phyloP scores from a whole-genome alignment of 805 yeast species.

The Metschnikowia peoriensis region DNA sequence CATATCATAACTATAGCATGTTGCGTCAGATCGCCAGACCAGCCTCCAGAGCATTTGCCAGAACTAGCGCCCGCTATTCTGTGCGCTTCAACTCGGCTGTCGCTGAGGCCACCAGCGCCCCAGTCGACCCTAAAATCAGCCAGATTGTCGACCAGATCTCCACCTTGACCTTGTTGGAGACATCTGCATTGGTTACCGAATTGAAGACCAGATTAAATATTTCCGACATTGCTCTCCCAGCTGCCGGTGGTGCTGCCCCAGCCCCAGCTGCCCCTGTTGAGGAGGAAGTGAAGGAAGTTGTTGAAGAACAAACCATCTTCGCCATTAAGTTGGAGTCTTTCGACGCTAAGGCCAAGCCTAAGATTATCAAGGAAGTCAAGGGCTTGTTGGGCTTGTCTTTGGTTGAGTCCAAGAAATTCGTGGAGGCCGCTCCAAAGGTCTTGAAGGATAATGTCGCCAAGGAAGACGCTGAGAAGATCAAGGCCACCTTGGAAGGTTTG shows the following conservation, averaged over 20 bases:
- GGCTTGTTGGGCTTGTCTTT: conserved; percentile 84
- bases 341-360: conserved; percentile 94
- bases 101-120: conserved; percentile 36
- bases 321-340: conserved; percentile 88
- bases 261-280: conserved; percentile 65
- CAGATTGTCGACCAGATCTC: conserved; percentile 89
- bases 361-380: conserved; percentile 96
- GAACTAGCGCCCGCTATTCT: conserved; percentile 23
- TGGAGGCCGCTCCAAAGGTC: conserved; percentile 95
- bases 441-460: conserved; percentile 94
- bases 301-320: conserved; percentile 91
- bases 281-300: conserved; percentile 70
- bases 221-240: conserved; percentile 86
- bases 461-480: conserved; percentile 97
- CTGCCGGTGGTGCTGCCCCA: conserved; percentile 55
- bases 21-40: conserved; percentile 42
- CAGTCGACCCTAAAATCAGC: conserved; percentile 84
- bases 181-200: conserved; percentile 81
- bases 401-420: conserved; percentile 97
- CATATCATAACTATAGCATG: conserved; percentile 15
- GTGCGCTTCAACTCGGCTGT: conserved; percentile 51
- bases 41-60: conserved; percentile 31
- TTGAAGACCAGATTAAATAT: conserved; percentile 81
- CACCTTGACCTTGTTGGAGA: conserved; percentile 86
- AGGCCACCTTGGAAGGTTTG: conserved; percentile 85